Evolutionary conservation across 1,139 yeast genomes (phyloP).

Genomic region (Meyerozyma athensensis): DNA sequence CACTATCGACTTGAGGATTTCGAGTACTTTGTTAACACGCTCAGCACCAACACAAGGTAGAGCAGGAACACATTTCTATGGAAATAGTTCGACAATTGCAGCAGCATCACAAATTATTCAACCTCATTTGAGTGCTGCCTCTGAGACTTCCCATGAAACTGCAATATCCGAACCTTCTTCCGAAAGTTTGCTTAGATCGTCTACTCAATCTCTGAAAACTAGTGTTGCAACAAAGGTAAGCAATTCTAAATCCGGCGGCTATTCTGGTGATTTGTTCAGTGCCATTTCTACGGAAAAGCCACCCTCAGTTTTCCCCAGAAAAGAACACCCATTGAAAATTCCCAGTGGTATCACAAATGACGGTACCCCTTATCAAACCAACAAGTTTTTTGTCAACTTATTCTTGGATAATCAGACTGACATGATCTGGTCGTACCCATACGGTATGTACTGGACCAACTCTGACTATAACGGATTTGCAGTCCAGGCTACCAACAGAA

Average conservation of each 20-base stretch:
- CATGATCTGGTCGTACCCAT: slow-evolving; percentile 79
- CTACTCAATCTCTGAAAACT: neutral
- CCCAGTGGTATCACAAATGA: slow-evolving; percentile 45
- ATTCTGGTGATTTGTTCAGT: slow-evolving; percentile 40
- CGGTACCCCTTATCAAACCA: slow-evolving; percentile 62
- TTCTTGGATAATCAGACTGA: slow-evolving; percentile 60
- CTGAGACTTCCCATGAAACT: neutral
- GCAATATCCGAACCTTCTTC: neutral
- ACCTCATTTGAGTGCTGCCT: neutral
- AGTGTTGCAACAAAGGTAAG: slow-evolving; percentile 9
- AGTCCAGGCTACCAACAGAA: slow-evolving; percentile 7
- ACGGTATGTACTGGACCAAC: slow-evolving; percentile 56
- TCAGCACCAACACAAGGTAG: neutral
- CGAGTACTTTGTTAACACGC: slow-evolving; percentile 2
- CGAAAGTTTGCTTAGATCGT: neutral
- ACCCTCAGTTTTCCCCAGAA: slow-evolving; percentile 42
- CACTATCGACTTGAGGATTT: slow-evolving; percentile 12
- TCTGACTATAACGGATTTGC: slow-evolving; percentile 23
- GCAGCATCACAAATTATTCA: neutral
- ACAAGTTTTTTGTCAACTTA: slow-evolving; percentile 80
- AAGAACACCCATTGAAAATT: slow-evolving; percentile 45
- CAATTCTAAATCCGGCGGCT: slow-evolving; percentile 12
- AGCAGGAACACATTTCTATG: neutral
- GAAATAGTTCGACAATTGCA: neutral
- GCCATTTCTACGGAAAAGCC: slow-evolving; percentile 49